Evolutionary conservation across 2,329 filamentous ascomycete genomes (phyloP).

Genomic region (Trichophyton rubrum): DNA sequence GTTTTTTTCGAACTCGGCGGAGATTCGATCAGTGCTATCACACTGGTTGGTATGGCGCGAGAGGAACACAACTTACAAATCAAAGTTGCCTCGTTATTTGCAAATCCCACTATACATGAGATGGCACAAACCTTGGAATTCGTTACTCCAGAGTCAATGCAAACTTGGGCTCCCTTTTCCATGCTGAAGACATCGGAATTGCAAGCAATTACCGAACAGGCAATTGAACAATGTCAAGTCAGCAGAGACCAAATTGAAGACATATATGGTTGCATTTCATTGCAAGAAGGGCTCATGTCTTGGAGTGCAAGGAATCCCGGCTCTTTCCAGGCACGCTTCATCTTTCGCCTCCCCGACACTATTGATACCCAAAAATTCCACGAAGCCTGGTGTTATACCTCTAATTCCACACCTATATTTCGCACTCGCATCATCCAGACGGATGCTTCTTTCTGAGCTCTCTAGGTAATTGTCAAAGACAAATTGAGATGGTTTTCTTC

Average conservation of each 20-base stretch:
- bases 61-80: slow-evolving; percentile 3
- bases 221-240: slow-evolving; percentile 7
- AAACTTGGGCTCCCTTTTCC: background rate
- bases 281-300: slow-evolving; percentile 31
- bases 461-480: background rate
- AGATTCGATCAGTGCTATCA: slow-evolving; percentile 10
- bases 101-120: slow-evolving; percentile 16
- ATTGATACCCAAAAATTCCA: slow-evolving; percentile 25
- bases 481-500: background rate
- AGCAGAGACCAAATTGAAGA: slow-evolving; percentile 21
- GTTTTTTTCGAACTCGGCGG: slow-evolving; percentile 8
- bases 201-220: slow-evolving; percentile 1
- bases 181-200: background rate
- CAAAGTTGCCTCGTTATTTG: slow-evolving; percentile 9
- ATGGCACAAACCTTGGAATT: background rate
- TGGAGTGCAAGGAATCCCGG: slow-evolving; percentile 25
- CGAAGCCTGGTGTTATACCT: slow-evolving; percentile 23
- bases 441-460: background rate
- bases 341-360: slow-evolving; percentile 18
- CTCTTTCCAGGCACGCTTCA: slow-evolving; percentile 29
- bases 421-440: background rate
- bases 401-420: background rate
- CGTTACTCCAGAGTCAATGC: background rate
- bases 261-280: slow-evolving; percentile 27
- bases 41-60: slow-evolving; percentile 3